These are phyloP conservation scores for Aspergillus aculeatinus DNA, from an alignment of 2,329 filamentous ascomycete species.

Conservation along the genomic window DNA sequence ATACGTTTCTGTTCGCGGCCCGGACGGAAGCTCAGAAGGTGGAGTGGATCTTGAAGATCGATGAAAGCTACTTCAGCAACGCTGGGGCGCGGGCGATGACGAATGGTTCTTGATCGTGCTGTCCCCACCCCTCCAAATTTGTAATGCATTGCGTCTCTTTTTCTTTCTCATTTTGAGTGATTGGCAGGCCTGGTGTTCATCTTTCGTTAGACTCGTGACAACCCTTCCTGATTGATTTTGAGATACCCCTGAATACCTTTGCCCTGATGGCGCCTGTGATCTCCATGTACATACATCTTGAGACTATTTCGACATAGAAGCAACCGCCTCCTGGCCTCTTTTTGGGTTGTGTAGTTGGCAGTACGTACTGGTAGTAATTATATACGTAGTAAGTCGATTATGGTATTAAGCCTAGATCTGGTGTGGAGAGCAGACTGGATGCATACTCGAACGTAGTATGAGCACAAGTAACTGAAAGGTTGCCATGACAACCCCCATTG, in stretches of 20 bases:
- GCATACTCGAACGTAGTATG: not conserved
- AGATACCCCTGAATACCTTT: constrained; percentile 41
- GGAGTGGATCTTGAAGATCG: constrained; percentile 95
- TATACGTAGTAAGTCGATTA: too few relatives aligned
- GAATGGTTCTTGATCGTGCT: constrained; percentile 15
- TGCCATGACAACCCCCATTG: not conserved
- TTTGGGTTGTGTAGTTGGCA: not conserved
- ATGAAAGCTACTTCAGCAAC: constrained; percentile 68
- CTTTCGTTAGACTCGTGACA: constrained; percentile 22
- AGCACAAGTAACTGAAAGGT: not conserved
- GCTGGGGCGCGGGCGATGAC: constrained; percentile 26
- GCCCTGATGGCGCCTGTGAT: constrained; percentile 29
- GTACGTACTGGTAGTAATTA: not conserved
- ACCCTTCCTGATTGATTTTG: constrained; percentile 31
- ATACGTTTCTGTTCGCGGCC: constrained; percentile 92
- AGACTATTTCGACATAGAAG: constrained; percentile 25
- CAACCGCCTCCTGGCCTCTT: constrained; percentile 2
- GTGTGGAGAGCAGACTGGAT: not conserved
- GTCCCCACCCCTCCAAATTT: not conserved
- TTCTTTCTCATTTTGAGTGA: constrained; percentile 14
- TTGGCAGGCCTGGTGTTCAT: constrained; percentile 22
- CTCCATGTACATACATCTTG: constrained; percentile 35
- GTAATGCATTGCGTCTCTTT: not conserved
- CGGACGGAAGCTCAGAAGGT: constrained; percentile 88
- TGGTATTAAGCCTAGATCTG: not conserved